A percentile compares a stretch with the other conserved stretches of the same genome.
These are phyloP conservation scores for Ichthyophonus hoferi DNA, from an alignment of 208 protist species.

Conservation along the genomic window DNA sequence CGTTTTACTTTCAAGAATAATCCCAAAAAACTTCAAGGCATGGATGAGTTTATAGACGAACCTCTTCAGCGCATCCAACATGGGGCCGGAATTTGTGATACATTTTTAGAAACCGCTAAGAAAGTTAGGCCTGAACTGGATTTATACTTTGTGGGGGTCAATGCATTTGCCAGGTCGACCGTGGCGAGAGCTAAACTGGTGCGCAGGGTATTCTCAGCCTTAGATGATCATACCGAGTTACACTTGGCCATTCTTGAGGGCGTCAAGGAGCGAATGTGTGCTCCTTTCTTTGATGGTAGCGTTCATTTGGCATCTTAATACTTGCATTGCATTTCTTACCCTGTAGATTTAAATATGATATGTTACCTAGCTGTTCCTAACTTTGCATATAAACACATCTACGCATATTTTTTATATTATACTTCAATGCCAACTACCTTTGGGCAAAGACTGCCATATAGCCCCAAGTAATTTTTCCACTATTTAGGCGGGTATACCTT, in stretches of 20 bases:
- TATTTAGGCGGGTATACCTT: too few species aligned
- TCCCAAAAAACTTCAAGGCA: neutral
- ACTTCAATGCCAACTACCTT: too few species aligned
- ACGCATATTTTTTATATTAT: too few species aligned
- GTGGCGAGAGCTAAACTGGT: neutral
- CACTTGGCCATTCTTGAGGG: neutral
- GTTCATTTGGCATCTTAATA: too few species aligned
- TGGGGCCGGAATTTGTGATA: neutral
- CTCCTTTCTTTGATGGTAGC: conserved; percentile 36
- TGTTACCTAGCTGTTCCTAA: too few species aligned
- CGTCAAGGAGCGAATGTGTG: neutral
- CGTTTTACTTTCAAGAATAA: neutral
- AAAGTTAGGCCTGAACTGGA: neutral
- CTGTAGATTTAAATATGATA: too few species aligned
- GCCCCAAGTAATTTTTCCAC: too few species aligned
- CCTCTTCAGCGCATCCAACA: neutral
- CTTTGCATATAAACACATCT: too few species aligned
- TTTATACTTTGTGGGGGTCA: neutral
- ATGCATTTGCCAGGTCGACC: neutral
- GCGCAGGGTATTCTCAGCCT: neutral
- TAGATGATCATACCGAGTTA: neutral
- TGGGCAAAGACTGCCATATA: too few species aligned
- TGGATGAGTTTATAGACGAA: neutral
- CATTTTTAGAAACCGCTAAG: neutral
- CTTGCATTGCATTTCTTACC: too few species aligned